Conservation (phyloP, 805 yeast species). For the Nakazawaea sp. region DNA sequence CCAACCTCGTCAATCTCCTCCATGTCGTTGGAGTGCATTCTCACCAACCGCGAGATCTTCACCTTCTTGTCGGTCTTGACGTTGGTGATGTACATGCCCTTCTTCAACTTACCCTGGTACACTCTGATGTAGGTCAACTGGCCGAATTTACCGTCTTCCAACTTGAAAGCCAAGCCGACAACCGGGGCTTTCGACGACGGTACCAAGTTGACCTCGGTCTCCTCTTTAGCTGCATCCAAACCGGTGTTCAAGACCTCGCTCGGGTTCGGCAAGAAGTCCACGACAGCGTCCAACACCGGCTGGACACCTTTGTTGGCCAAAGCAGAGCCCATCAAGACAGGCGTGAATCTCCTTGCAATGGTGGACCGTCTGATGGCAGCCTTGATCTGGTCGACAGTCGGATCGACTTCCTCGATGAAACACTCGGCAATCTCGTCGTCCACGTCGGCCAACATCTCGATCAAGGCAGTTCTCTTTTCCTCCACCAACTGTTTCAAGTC, state of each 20-base stretch:
- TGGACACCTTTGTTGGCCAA: constrained; percentile 95
- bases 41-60: constrained; percentile 87
- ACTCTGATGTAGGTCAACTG: constrained; percentile 96
- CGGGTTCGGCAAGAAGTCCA: constrained; percentile 94
- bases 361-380: constrained; percentile 92
- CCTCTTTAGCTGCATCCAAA: constrained; percentile 58
- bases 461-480: constrained; percentile 78
- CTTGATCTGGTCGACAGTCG: constrained; percentile 76
- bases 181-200: constrained; percentile 76
- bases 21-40: constrained; percentile 99
- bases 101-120: constrained; percentile 90
- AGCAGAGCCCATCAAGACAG: constrained; percentile 99
- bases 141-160: constrained; percentile 97
- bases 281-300: constrained; percentile 92
- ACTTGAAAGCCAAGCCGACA: constrained; percentile 96
- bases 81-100: constrained; percentile 84
- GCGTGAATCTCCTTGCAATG: constrained; percentile 91
- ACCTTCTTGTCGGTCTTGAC: constrained; percentile 89
- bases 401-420: constrained; percentile 84
- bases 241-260: constrained; percentile 89
- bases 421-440: constrained; percentile 97
- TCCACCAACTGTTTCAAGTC: constrained; percentile 77
- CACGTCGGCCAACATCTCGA: constrained; percentile 95
- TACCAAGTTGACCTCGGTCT: constrained; percentile 61
- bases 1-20: constrained; percentile 94